phyloP scores from a whole-genome alignment of 2,329 filamentous ascomycete species.

The Biscogniauxia sp. region DNA sequence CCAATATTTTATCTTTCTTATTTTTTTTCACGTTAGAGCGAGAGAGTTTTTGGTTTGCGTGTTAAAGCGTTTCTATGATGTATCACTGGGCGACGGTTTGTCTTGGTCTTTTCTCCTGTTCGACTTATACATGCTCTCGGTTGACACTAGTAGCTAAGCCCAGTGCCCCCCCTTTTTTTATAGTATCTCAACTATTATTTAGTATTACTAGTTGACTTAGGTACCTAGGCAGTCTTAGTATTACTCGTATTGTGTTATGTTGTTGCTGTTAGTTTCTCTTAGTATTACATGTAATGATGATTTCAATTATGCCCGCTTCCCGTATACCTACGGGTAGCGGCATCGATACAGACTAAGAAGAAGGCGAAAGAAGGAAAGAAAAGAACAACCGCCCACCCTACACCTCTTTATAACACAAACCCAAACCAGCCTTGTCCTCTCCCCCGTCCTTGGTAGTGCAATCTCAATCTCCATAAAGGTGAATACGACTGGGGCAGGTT shows the following conservation, averaged over 20 bases:
- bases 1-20: too few species aligned
- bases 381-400: constrained; percentile 5
- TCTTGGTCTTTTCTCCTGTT: not conserved
- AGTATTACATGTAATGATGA: too few species aligned
- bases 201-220: too few species aligned
- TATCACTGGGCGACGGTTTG: not conserved
- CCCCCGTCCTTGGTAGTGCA: constrained; percentile 10
- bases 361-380: not conserved
- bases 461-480: constrained; percentile 2
- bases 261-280: too few species aligned
- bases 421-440: constrained; percentile 9
- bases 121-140: not conserved
- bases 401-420: constrained; percentile 16
- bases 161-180: not conserved
- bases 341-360: too few species aligned
- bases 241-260: too few species aligned
- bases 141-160: not conserved
- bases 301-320: too few species aligned
- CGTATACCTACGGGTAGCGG: too few species aligned
- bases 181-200: too few species aligned
- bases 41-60: too few species aligned
- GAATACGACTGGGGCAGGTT: not conserved
- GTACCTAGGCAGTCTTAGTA: too few species aligned
- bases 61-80: not conserved
- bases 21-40: too few species aligned